Percentiles rank a stretch among this genome's conserved stretches.
Conservation (phyloP, 768 basidiomycete genomes). For the Suillus sp. region DNA sequence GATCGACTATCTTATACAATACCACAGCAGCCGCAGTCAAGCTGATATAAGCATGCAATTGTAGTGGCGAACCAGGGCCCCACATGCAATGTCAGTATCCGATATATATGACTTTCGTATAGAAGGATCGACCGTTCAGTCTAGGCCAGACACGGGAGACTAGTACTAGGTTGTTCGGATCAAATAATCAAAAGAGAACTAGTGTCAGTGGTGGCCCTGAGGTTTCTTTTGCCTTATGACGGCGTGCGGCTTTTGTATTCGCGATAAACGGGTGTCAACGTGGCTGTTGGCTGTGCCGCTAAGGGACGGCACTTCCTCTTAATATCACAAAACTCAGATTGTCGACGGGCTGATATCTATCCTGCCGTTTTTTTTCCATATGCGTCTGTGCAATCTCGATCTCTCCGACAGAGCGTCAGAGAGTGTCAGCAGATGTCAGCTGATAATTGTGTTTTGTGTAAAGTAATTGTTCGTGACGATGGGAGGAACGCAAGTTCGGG, state of each 20-base stretch:
- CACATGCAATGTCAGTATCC: neutral
- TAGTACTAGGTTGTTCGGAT: neutral
- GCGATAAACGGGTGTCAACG: slow-evolving; percentile 17
- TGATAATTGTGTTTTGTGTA: slow-evolving; percentile 20
- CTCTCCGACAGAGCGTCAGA: slow-evolving; percentile 25
- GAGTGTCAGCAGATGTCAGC: slow-evolving; percentile 16
- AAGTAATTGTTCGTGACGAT: slow-evolving; percentile 25
- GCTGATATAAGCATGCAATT: neutral
- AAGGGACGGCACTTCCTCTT: slow-evolving; percentile 24
- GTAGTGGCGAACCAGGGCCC: neutral
- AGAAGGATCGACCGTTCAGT: neutral
- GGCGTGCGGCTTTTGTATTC: slow-evolving; percentile 7
- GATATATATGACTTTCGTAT: neutral
- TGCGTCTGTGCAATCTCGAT: slow-evolving; percentile 26
- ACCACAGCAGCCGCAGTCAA: neutral
- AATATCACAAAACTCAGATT: slow-evolving; percentile 23
- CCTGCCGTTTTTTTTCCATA: slow-evolving; percentile 24
- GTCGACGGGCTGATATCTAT: slow-evolving; percentile 22
- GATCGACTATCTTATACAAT: neutral
- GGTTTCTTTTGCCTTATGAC: slow-evolving; percentile 21
- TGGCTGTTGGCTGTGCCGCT: slow-evolving; percentile 31
- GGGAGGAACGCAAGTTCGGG: slow-evolving; percentile 17
- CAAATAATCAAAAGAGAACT: slow-evolving; percentile 20
- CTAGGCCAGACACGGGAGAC: neutral
- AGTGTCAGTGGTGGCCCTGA: slow-evolving; percentile 28